Conservation (phyloP, 108 stramenopile genomes). For the Conticribra guillardii region DNA sequence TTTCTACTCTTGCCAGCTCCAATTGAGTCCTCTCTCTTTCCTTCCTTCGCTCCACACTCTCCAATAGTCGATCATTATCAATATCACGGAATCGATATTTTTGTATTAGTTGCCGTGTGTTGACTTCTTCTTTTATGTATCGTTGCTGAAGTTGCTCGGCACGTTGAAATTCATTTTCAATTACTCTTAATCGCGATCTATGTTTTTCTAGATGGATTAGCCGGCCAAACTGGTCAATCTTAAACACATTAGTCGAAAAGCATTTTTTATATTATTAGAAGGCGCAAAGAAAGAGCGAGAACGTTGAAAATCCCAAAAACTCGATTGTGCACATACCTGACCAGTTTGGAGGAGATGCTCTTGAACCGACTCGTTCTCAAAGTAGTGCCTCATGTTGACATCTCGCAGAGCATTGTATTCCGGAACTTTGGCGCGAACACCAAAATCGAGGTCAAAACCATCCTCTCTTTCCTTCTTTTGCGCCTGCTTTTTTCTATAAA, state of each 20-base stretch:
- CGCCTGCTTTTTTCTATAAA: slow-evolving; percentile 4
- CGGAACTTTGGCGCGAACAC: slow-evolving; percentile 14
- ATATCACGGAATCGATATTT: not conserved
- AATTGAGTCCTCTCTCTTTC: not conserved
- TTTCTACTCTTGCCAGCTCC: not conserved
- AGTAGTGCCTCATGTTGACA: slow-evolving; percentile 67
- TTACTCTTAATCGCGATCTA: slow-evolving; percentile 57
- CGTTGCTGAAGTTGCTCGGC: slow-evolving; percentile 47
- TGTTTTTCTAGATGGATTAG: slow-evolving; percentile 63
- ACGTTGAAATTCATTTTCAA: slow-evolving; percentile 69
- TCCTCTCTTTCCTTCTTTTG: slow-evolving; percentile 16
- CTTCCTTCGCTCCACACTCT: slow-evolving; percentile 1
- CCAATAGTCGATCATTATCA: not conserved
- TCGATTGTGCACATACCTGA: too few relatives aligned
- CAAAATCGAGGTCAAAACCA: slow-evolving; percentile 43
- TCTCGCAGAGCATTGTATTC: slow-evolving; percentile 70
- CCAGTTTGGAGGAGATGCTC: slow-evolving; percentile 58
- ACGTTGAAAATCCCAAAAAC: too few relatives aligned
- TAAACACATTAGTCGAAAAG: too few relatives aligned
- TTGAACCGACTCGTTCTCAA: slow-evolving; percentile 55
- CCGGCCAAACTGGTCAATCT: slow-evolving; percentile 63
- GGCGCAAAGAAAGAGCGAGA: too few relatives aligned
- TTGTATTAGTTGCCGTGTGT: slow-evolving; percentile 3
- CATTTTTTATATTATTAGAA: too few relatives aligned
- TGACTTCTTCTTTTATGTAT: slow-evolving; percentile 48